phyloP scores from a whole-genome alignment of 345 rosid genomes.

The Salix koriyanagi region DNA sequence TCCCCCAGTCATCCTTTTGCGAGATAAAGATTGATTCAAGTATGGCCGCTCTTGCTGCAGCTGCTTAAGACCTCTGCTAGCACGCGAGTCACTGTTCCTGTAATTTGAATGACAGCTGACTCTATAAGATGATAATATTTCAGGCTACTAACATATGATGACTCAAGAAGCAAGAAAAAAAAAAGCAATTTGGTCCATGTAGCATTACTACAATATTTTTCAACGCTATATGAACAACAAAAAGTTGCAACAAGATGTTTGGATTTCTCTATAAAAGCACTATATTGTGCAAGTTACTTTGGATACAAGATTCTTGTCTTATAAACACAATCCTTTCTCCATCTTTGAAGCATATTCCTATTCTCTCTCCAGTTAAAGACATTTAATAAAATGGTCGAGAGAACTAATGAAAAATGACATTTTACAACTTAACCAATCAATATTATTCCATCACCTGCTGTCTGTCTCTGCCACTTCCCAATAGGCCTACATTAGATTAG shows the following conservation, averaged over 20 bases:
- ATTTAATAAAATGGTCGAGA: not conserved
- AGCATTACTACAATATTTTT: not conserved
- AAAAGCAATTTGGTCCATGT: not conserved
- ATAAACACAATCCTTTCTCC: not conserved
- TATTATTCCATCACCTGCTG: not conserved
- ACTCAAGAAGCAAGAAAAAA: not conserved
- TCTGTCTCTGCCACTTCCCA: not conserved
- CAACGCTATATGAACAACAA: not conserved
- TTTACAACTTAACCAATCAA: not conserved
- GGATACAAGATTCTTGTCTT: not conserved
- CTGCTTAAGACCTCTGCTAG: slow-evolving; percentile 45
- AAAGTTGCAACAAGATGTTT: no score
- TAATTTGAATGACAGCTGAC: slow-evolving; percentile 16
- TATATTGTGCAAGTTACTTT: not conserved
- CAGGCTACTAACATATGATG: not conserved
- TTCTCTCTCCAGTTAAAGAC: not conserved
- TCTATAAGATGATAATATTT: slow-evolving; percentile 8
- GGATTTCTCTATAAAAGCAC: not conserved
- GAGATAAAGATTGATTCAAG: slow-evolving; percentile 63
- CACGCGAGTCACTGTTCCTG: slow-evolving; percentile 49
- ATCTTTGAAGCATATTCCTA: not conserved
- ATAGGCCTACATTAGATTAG: not conserved
- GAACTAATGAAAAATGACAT: not conserved
- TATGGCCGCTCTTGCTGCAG: slow-evolving; percentile 51
- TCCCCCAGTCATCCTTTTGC: slow-evolving; percentile 83